These are phyloP conservation scores for Naumovozyma castellii DNA, from an alignment of 805 yeast species.

Conservation along the genomic window DNA sequence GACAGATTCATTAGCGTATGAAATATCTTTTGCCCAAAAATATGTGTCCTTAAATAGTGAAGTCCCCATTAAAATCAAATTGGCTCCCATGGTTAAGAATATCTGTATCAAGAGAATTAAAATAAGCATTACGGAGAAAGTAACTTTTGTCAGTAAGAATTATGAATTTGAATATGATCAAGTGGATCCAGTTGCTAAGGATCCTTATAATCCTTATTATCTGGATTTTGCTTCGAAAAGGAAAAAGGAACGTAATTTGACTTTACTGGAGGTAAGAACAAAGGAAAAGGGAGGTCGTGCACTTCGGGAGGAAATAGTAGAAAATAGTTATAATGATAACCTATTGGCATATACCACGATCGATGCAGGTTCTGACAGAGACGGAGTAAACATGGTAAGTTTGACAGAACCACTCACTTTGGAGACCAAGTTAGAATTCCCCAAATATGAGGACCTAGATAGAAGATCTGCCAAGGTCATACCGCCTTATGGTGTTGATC, in stretches of 20 bases:
- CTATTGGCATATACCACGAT: slow-evolving; percentile 42
- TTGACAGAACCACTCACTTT: slow-evolving; percentile 23
- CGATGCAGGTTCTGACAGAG: slow-evolving; percentile 27
- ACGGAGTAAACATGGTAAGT: slow-evolving; percentile 12
- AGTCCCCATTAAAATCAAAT: slow-evolving; percentile 50
- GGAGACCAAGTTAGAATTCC: slow-evolving; percentile 26
- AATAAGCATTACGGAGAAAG: slow-evolving; percentile 57
- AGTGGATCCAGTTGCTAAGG: slow-evolving; percentile 32
- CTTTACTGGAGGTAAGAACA: slow-evolving; percentile 58
- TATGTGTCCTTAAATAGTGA: slow-evolving; percentile 57
- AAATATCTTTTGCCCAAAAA: slow-evolving; percentile 61
- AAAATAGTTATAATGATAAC: slow-evolving; percentile 49
- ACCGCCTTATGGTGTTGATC: slow-evolving; percentile 31
- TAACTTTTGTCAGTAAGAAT: slow-evolving; percentile 54
- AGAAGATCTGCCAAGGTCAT: slow-evolving; percentile 19
- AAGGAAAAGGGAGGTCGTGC: slow-evolving; percentile 40
- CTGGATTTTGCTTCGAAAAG: slow-evolving; percentile 28
- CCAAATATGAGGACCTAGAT: slow-evolving; percentile 25
- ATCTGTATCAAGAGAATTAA: slow-evolving; percentile 54
- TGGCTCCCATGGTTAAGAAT: slow-evolving; percentile 57
- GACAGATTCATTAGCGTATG: slow-evolving; percentile 64
- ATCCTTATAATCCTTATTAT: slow-evolving; percentile 30
- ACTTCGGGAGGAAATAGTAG: slow-evolving; percentile 50
- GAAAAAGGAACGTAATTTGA: slow-evolving; percentile 42
- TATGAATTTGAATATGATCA: slow-evolving; percentile 47